Evolutionary conservation across 2,329 filamentous ascomycete genomes (phyloP).

Genomic region (Ophiocordyceps australis): DNA sequence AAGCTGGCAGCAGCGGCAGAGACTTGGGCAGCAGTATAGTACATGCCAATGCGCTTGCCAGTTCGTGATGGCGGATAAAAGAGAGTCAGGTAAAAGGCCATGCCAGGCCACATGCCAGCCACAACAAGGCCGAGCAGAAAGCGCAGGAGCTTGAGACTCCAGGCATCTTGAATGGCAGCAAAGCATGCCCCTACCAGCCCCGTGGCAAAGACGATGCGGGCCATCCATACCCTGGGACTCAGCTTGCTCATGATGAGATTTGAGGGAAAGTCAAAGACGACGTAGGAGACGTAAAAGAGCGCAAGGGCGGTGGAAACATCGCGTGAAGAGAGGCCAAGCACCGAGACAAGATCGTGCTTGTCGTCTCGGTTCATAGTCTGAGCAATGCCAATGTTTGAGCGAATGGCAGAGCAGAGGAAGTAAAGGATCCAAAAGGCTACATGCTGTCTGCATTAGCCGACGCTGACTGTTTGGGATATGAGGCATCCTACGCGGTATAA

Average conservation of each 20-base stretch:
- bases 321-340: conserved; percentile 50
- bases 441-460: neutral
- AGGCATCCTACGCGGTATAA: conserved; percentile 44
- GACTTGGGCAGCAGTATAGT: conserved; percentile 77
- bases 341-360: conserved; percentile 56
- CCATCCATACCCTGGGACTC: conserved; percentile 81
- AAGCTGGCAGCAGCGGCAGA: conserved; percentile 79
- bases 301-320: conserved; percentile 73
- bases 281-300: conserved; percentile 84
- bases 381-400: conserved; percentile 82
- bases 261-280: conserved; percentile 74
- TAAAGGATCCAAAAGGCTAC: conserved; percentile 80
- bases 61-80: conserved; percentile 82
- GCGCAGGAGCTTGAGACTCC: conserved; percentile 77
- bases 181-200: conserved; percentile 73
- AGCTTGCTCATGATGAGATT: conserved; percentile 78
- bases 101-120: conserved; percentile 88
- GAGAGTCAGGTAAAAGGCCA: conserved; percentile 81
- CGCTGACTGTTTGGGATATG: too few species aligned
- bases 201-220: conserved; percentile 74
- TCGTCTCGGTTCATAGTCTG: conserved; percentile 72
- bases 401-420: conserved; percentile 81
- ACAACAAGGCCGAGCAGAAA: conserved; percentile 75
- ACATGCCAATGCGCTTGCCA: conserved; percentile 75
- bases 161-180: conserved; percentile 61